Evolutionary conservation across 2,329 filamentous ascomycete genomes (phyloP).

Genomic region (Didymellaceae sp.): DNA sequence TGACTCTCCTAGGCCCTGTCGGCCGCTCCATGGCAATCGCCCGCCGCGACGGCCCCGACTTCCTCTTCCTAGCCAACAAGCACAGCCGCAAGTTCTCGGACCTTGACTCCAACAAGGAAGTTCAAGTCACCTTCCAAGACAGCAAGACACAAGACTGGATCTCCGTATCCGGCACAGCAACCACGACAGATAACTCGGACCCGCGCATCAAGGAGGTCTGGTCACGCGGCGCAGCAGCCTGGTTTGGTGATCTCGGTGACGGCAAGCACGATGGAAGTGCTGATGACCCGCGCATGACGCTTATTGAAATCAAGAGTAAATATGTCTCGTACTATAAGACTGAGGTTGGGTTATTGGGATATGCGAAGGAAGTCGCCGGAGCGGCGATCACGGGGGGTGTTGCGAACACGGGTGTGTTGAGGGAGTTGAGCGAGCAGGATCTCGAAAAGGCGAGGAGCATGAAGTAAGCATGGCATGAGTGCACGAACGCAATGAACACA

Average conservation of each 20-base stretch:
- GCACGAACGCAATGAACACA: not conserved
- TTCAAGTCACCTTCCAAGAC: conserved; percentile 57
- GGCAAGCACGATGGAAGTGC: conserved; percentile 55
- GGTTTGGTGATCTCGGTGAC: conserved; percentile 60
- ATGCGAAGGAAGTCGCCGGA: conserved; percentile 49
- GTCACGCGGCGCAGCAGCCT: conserved; percentile 49
- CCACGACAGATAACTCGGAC: conserved; percentile 52
- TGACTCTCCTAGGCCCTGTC: conserved; percentile 43
- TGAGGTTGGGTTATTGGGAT: conserved; percentile 45
- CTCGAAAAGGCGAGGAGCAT: conserved; percentile 48
- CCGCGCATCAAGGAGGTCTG: conserved; percentile 58
- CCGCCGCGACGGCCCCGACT: conserved; percentile 63
- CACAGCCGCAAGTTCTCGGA: conserved; percentile 57
- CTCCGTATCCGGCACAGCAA: conserved; percentile 53
- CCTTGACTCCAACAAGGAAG: conserved; percentile 51
- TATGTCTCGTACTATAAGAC: conserved; percentile 51
- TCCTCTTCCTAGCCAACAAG: conserved; percentile 58
- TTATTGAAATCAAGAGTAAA: conserved; percentile 49
- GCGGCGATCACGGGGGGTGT: conserved; percentile 49
- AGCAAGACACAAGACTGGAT: conserved; percentile 56
- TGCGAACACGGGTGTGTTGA: conserved; percentile 51
- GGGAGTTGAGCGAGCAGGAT: conserved; percentile 58
- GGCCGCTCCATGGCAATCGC: conserved; percentile 58
- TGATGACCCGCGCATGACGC: conserved; percentile 57
- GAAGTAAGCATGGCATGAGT: conserved; percentile 18